phyloP scores from a whole-genome alignment of 192 early-diverging fungal genomes.

The Coemansia sp. region DNA sequence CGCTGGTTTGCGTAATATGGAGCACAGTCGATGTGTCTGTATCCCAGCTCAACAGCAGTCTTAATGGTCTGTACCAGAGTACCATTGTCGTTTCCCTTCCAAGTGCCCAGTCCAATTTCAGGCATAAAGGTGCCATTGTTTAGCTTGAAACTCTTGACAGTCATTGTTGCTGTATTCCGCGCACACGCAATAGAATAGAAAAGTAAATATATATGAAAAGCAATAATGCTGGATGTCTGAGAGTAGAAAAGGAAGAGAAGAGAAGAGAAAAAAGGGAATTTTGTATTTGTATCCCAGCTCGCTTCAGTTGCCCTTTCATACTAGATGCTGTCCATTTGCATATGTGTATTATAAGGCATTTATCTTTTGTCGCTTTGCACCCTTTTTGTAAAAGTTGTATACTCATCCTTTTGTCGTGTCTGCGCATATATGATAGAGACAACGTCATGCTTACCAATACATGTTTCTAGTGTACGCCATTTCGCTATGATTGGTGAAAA shows the following conservation, averaged over 20 bases:
- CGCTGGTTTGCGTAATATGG: conserved; percentile 72
- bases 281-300: background rate
- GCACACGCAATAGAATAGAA: background rate
- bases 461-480: no score
- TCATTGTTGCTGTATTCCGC: conserved; percentile 1
- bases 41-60: conserved; percentile 65
- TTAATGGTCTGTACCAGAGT: conserved; percentile 63
- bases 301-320: no score
- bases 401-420: no score
- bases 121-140: conserved; percentile 68
- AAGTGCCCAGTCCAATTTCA: conserved; percentile 63
- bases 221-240: conserved; percentile 1
- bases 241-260: background rate
- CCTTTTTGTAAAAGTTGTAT: no score
- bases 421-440: no score
- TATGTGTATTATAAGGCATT: no score
- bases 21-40: conserved; percentile 74
- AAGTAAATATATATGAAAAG: conserved; percentile 1
- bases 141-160: conserved; percentile 54
- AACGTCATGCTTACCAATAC: no score
- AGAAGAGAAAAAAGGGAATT: background rate
- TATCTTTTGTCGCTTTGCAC: no score
- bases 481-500: no score
- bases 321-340: no score
- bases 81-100: conserved; percentile 59